Conservation (phyloP, 2,329 filamentous ascomycete genomes). For the Pseudogymnoascus sp. region DNA sequence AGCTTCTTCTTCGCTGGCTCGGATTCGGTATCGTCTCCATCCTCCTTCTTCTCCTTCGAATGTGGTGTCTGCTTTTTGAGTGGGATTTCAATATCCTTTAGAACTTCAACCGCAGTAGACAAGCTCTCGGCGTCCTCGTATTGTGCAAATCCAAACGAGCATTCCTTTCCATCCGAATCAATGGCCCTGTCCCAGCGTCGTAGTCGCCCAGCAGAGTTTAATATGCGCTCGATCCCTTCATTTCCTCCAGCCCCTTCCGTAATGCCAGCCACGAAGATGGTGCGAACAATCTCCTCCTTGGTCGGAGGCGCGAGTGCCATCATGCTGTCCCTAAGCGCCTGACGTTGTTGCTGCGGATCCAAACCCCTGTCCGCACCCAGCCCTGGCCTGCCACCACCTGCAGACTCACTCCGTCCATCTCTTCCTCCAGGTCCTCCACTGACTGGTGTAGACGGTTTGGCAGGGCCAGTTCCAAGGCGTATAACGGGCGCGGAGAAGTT, state of each 20-base stretch:
- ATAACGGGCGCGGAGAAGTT: constrained; percentile 98
- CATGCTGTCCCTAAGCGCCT: constrained; percentile 58
- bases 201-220: constrained; percentile 68
- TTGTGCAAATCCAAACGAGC: constrained; percentile 90
- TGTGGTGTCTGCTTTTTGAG: constrained; percentile 60
- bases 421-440: constrained; percentile 35
- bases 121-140: constrained; percentile 88
- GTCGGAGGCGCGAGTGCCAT: constrained; percentile 73
- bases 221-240: constrained; percentile 67
- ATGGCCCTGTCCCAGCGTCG: constrained; percentile 79
- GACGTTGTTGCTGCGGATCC: constrained; percentile 62
- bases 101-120: constrained; percentile 73
- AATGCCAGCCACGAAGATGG: constrained; percentile 82
- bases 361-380: constrained; percentile 38
- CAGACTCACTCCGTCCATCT: constrained; percentile 35
- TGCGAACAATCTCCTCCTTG: constrained; percentile 82
- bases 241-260: constrained; percentile 71
- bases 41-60: constrained; percentile 35
- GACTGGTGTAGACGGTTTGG: constrained; percentile 45
- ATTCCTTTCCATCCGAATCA: constrained; percentile 66
- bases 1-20: constrained; percentile 58
- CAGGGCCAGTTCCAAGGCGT: constrained; percentile 70
- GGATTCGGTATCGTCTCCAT: constrained; percentile 29
- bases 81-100: constrained; percentile 75
- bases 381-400: constrained; percentile 31